Evolutionary conservation across 805 yeast genomes (phyloP).

Genomic region (Ogataea pilisensis): DNA sequence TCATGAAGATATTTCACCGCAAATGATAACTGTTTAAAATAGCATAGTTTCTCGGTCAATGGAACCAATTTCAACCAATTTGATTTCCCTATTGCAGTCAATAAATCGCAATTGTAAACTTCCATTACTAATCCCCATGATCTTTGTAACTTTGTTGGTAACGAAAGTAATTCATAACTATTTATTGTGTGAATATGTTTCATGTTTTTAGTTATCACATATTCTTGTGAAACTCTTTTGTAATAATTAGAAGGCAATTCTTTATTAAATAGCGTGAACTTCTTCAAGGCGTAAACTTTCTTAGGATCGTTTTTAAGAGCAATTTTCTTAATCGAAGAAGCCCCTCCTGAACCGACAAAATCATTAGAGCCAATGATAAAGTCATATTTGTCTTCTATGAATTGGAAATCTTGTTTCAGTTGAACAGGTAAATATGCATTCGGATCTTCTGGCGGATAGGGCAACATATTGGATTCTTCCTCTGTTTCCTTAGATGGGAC

Average conservation of each 20-base stretch:
- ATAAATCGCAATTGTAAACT: constrained; percentile 59
- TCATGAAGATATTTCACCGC: constrained; percentile 64
- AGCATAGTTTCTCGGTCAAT: constrained; percentile 52
- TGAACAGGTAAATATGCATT: constrained; percentile 57
- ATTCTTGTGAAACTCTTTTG: constrained; percentile 60
- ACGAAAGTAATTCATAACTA: constrained; percentile 50
- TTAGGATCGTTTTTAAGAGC: constrained; percentile 31
- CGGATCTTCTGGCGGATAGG: constrained; percentile 62
- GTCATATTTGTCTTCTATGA: constrained; percentile 53
- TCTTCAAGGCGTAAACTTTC: constrained; percentile 59
- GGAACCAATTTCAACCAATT: constrained; percentile 51
- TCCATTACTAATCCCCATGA: constrained; percentile 80
- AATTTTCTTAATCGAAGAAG: constrained; percentile 57
- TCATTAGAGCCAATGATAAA: constrained; percentile 34
- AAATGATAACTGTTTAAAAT: constrained; percentile 62
- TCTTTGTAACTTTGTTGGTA: constrained; percentile 55
- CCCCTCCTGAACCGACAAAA: constrained; percentile 65
- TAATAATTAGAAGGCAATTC: constrained; percentile 64
- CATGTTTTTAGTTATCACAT: constrained; percentile 50
- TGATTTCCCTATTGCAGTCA: constrained; percentile 47
- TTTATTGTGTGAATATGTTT: constrained; percentile 56
- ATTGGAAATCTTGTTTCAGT: constrained; percentile 43
- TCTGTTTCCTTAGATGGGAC: constrained; percentile 30
- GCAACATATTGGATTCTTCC: constrained; percentile 37
- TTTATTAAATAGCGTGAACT: constrained; percentile 51